A percentile compares a stretch with the other conserved stretches of the same genome.
These are phyloP conservation scores for Gracilariopsis chorda DNA, from an alignment of 23 red algal genomes.

Conservation along the genomic window DNA sequence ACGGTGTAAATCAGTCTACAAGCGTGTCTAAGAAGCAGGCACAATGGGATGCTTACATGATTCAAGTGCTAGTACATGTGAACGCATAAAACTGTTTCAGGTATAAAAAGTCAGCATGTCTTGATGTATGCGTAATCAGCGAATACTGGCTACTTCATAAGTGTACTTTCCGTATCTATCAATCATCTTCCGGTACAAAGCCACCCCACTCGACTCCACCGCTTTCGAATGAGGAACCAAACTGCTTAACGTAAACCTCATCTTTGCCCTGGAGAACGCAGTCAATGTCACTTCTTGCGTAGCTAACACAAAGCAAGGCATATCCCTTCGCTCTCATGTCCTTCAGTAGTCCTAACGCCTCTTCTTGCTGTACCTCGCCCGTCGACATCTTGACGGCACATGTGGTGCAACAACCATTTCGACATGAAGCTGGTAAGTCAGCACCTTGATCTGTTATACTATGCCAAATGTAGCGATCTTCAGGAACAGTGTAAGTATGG, in stretches of 20 bases:
- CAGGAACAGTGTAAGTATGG: slow-evolving; percentile 66
- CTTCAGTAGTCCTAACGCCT: slow-evolving; percentile 83
- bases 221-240: slow-evolving; percentile 82
- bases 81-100: too few relatives aligned
- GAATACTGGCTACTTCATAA: too few relatives aligned
- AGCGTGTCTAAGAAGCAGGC: too few relatives aligned
- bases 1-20: too few relatives aligned
- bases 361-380: slow-evolving; percentile 64
- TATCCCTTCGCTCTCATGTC: slow-evolving; percentile 87
- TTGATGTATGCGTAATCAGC: too few relatives aligned
- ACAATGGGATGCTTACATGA: too few relatives aligned
- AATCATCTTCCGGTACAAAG: slow-evolving; percentile 84
- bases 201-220: slow-evolving; percentile 96
- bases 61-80: too few relatives aligned
- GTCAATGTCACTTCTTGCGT: slow-evolving; percentile 79
- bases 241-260: slow-evolving; percentile 97
- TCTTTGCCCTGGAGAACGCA: slow-evolving; percentile 90
- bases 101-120: too few relatives aligned
- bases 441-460: slow-evolving; percentile 80
- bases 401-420: slow-evolving; percentile 97
- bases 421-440: slow-evolving; percentile 83
- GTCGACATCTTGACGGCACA: slow-evolving; percentile 82
- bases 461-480: slow-evolving; percentile 97
- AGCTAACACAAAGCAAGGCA: slow-evolving; percentile 89
- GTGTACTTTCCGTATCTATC: too few relatives aligned